phyloP scores from a whole-genome alignment of 306 rosid genomes.

The Luffa acutangula region DNA sequence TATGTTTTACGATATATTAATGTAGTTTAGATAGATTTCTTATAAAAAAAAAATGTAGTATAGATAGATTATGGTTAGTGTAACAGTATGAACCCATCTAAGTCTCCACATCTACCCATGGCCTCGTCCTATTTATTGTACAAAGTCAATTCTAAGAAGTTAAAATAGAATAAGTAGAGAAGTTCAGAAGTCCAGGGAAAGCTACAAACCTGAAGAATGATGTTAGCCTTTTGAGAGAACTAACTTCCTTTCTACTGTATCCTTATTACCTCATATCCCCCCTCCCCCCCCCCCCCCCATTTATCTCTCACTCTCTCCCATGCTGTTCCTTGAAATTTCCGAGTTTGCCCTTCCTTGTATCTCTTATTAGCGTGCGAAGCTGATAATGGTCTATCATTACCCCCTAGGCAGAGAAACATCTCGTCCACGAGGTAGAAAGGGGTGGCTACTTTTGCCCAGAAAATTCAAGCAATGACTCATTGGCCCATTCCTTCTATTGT shows the following conservation, averaged over 20 bases:
- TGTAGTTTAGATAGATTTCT: not conserved
- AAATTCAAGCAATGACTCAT: not conserved
- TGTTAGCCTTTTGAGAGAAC: not conserved
- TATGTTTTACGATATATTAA: not conserved
- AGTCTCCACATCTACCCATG: not conserved
- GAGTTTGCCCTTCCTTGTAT: not conserved
- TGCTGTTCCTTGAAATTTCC: not conserved
- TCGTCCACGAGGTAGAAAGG: not conserved
- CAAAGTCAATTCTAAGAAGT: not conserved
- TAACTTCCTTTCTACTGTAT: not conserved
- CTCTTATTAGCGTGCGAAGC: not conserved
- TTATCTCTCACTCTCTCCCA: not conserved
- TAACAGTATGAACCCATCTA: not conserved
- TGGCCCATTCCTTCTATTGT: not conserved
- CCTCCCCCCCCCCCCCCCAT: not conserved
- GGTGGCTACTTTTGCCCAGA: not conserved
- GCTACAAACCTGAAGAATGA: not conserved
- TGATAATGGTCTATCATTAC: not conserved
- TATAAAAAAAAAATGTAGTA: too few species aligned
- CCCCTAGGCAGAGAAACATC: not conserved
- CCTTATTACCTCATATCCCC: not conserved
- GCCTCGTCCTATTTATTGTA: not conserved
- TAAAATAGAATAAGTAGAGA: not conserved
- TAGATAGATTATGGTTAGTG: not conserved
- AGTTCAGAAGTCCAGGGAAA: not conserved